Percentiles rank a stretch among this genome's conserved stretches.
These are phyloP conservation scores for Poa pratensis DNA, from an alignment of 176 grass and related monocot genomes.

Conservation along the genomic window DNA sequence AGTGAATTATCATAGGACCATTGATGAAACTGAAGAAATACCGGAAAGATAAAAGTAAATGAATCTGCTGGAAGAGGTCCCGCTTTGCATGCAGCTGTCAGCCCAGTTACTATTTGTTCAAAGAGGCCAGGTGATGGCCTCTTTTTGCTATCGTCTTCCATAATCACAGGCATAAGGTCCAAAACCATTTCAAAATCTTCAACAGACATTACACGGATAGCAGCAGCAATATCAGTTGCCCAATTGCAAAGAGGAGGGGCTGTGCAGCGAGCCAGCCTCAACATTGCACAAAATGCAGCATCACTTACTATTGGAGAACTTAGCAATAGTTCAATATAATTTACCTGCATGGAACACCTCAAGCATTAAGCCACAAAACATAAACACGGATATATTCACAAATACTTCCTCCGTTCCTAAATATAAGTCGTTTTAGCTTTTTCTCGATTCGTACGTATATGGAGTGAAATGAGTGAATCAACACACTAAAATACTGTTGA, in stretches of 20 bases:
- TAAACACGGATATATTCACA: constrained; percentile 13
- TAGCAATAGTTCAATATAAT: constrained; percentile 81
- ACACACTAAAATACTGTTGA: too few relatives aligned
- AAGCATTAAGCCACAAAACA: constrained; percentile 17
- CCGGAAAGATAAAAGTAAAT: constrained; percentile 96
- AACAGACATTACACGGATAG: constrained; percentile 65
- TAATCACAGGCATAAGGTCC: constrained; percentile 59
- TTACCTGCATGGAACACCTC: constrained; percentile 60
- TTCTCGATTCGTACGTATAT: too few relatives aligned
- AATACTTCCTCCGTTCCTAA: background rate
- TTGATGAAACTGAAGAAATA: constrained; percentile 41
- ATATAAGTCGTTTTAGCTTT: too few relatives aligned
- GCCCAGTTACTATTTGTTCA: constrained; percentile 78
- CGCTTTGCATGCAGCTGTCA: constrained; percentile 75
- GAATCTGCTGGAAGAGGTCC: constrained; percentile 96
- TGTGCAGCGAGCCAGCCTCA: constrained; percentile 82
- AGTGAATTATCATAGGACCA: constrained; percentile 24
- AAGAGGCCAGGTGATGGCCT: constrained; percentile 63
- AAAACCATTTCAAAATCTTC: constrained; percentile 64
- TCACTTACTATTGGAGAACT: constrained; percentile 82
- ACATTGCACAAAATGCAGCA: constrained; percentile 82
- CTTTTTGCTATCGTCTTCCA: constrained; percentile 66
- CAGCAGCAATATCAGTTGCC: constrained; percentile 91
- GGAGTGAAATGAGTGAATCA: too few relatives aligned
- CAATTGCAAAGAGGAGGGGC: constrained; percentile 94